Percentiles rank a stretch among this genome's conserved stretches.
phyloP scores from a whole-genome alignment of 192 early-diverging fungal genomes.

The Geosiphon pyriformis region DNA sequence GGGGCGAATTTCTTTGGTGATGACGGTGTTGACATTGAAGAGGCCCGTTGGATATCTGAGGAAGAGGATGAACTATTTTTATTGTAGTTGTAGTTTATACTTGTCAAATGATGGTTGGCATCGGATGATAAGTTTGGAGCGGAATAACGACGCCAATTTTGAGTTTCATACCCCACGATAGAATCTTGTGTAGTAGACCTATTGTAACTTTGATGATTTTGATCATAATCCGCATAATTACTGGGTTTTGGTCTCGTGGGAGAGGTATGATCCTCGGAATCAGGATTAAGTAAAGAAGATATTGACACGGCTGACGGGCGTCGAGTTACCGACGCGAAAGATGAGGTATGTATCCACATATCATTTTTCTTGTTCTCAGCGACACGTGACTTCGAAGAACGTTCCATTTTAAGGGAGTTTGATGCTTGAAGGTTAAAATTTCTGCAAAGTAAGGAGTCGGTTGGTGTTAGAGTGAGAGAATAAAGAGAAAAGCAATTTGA shows the following conservation, averaged over 20 bases:
- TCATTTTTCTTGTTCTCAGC: not conserved
- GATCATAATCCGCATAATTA: not conserved
- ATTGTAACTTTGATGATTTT: not conserved
- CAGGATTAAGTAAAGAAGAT: constrained; percentile 14
- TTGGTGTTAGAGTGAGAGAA: too few relatives aligned
- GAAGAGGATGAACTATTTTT: not conserved
- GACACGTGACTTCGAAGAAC: not conserved
- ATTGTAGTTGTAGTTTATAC: not conserved
- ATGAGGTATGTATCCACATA: not conserved
- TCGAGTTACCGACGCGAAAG: too few relatives aligned
- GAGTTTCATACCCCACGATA: not conserved
- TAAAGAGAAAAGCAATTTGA: too few relatives aligned
- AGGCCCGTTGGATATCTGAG: not conserved
- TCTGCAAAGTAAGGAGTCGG: too few relatives aligned
- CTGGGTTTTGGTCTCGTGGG: too few relatives aligned
- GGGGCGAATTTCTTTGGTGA: not conserved
- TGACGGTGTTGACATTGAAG: not conserved
- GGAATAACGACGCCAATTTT: constrained; percentile 20
- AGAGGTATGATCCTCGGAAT: not conserved
- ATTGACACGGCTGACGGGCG: constrained; percentile 8
- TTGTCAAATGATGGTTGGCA: not conserved
- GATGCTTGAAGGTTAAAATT: too few relatives aligned
- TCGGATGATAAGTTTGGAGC: constrained; percentile 6
- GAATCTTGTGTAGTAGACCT: not conserved
- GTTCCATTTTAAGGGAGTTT: too few relatives aligned